phyloP scores from a whole-genome alignment of 352 stramenopile genomes.

The Thraustochytrium sp. region DNA sequence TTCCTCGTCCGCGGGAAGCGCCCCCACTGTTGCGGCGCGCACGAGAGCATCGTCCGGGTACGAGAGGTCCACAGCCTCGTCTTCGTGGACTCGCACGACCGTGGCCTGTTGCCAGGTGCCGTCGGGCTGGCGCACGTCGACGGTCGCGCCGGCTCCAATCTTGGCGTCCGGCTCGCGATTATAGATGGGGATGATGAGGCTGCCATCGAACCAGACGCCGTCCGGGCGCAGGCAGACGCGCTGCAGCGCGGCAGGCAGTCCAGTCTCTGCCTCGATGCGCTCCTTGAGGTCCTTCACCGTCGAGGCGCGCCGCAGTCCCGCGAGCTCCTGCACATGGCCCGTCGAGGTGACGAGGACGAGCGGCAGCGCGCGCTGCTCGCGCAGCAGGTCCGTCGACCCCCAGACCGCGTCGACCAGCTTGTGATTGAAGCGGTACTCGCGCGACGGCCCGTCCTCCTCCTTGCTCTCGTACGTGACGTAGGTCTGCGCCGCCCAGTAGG shows the following conservation, averaged over 20 bases:
- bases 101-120: neutral
- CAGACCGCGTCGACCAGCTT: neutral
- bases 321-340: neutral
- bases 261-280: neutral
- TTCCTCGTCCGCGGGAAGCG: neutral
- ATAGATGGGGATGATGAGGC: slow-evolving; percentile 8
- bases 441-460: neutral
- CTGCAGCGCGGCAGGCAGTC: neutral
- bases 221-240: neutral
- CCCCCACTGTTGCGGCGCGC: neutral
- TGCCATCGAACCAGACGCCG: slow-evolving; percentile 18
- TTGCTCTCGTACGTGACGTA: neutral
- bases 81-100: neutral
- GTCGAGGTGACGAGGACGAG: neutral
- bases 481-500: neutral
- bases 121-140: neutral
- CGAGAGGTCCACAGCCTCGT: neutral
- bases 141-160: neutral
- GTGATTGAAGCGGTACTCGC: slow-evolving; percentile 12
- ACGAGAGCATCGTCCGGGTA: neutral
- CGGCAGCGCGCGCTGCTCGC: neutral
- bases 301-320: neutral
- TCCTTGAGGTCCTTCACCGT: neutral
- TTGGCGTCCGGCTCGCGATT: neutral
- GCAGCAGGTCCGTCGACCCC: neutral